Base-by-base conservation (phyloP, 495 filamentous ascomycete genomes). In the Podospora fimiseda region DNA sequence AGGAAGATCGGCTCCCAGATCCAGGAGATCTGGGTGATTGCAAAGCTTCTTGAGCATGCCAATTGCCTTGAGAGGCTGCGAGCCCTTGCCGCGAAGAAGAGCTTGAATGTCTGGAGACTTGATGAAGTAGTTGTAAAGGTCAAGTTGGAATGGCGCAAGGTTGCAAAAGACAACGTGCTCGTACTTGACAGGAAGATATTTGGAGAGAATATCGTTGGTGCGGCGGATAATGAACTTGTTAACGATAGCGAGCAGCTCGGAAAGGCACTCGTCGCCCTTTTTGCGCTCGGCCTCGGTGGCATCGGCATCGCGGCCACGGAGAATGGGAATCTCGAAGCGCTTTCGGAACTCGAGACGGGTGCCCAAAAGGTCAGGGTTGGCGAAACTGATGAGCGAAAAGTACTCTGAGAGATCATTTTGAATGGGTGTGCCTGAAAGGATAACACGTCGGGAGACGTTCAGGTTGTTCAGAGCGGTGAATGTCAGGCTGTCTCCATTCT, bases 101-200 rank as follows among this genome's bases (percentile, higher is more conserved):
- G 85, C 89, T 63, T 91, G 89, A 68, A 99, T 96, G 49, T 95
- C 90, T 0, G 94, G 93, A 47, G 90, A 95, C 43, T 88, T 84
- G 68, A 99, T 89, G 70, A 99, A 99, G 67, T 96, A 85, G 59
- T 93, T 95, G 71, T 99, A 99, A 6, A 99, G 75, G 54, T 85
- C 88, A 41, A 90, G 74, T 65, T 99, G 93, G 71, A 99, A 97
- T 0, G 87, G 84, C 19, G 91, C 85, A 27, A 96, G 78, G 60
- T 94, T 95, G 77, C 93, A 99, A 74, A 99, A 99, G n/a, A 99
- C 94, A 23, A 99, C 93, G 69, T 99, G 93, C 63, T 99, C 93
- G 71, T 99, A 99, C 71, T 99, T 99, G 71, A 97, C 82, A 2
- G 93, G 94, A 43, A 99, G 79, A 69, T 99, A 99, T 65, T 99